Evolutionary conservation across 805 yeast genomes (phyloP), one percentile per base, ranked within the genome.

Genomic region (Candida xiaguanensis): DNA sequence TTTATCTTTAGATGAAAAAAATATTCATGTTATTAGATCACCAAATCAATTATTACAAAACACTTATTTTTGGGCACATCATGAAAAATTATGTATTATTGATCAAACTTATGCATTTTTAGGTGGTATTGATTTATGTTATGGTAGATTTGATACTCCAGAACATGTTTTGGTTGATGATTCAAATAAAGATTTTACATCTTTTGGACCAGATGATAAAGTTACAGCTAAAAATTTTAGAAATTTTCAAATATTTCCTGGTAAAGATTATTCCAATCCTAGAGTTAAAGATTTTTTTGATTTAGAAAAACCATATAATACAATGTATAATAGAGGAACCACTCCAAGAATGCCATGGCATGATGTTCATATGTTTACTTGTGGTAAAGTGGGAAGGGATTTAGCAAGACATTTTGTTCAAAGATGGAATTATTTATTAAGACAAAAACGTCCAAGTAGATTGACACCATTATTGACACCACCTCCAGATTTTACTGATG

Each of bases 311-410:
- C 98, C 99, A 2, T 88, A 82, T 53, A 95, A 87, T 36, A 86
- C 87, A 16, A 84, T 91, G 93, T 88, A 88, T 55, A 95, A 93
- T 59, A 75, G 99, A 44, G 68, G 74, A 12, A 59, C 59, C 14
- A 74, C 77, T 15, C 98, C 99, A 2, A 77, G 99, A 51, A 93
- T 93, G 99, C 99, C 99, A 8, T 93, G 99, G 99, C 99, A 93
- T 61, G 99, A 93, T 72, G 87, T 93, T 27, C 98, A 93, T 50
- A 93, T 90, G 95, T 80, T 89, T 65, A 80, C 95, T 1, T 78
- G 90, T 2, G 99, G 99, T 11, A 95, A 90, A 53, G 80, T 90
- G 3, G 99, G 98, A 0, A 74, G 97, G 43, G 99, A 93, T 59
- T 62, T 91, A 38, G 77, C 95, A 0, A 77, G 99, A 41, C 98